Evolutionary conservation across 2,329 filamentous ascomycete species (phyloP).

Genomic region (Phyllosticta citriasiana): DNA sequence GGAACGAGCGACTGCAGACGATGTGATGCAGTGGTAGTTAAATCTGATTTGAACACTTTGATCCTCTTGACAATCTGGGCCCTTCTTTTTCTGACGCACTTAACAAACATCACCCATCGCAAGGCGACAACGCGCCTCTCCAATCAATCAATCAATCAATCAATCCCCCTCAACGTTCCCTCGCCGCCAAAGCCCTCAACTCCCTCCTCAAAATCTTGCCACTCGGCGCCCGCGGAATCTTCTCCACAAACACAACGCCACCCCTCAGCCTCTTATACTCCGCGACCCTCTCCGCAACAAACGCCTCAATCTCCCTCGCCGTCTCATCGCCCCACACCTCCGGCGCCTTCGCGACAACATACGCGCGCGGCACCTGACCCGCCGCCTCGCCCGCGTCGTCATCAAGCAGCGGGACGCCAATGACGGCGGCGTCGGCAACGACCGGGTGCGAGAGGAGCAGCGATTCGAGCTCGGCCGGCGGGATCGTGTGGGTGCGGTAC

Average conservation of each 20-base stretch:
- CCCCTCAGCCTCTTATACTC: constrained; percentile 27
- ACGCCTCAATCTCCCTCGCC: constrained; percentile 25
- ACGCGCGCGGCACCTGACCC: constrained; percentile 32
- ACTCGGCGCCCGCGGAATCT: constrained; percentile 25
- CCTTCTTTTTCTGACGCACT: no score
- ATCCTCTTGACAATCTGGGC: constrained; percentile 3
- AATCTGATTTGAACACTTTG: no score
- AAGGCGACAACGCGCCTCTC: no score
- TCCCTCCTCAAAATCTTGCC: constrained; percentile 30
- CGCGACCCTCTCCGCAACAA: constrained; percentile 23
- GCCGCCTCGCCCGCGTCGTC: constrained; percentile 17
- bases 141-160: constrained; percentile 13
- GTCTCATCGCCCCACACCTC: constrained; percentile 35
- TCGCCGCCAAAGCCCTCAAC: constrained; percentile 24
- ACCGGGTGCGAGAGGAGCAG: constrained; percentile 31
- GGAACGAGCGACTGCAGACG: no score
- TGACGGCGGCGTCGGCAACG: constrained; percentile 37
- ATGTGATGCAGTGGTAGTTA: no score
- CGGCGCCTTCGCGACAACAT: constrained; percentile 32
- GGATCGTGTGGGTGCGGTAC: constrained; percentile 41
- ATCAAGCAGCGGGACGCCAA: constrained; percentile 25
- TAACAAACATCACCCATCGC: no score
- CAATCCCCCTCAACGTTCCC: constrained; percentile 14
- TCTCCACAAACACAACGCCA: constrained; percentile 27
- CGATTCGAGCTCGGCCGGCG: constrained; percentile 40